Evolutionary conservation across 2,329 filamentous ascomycete genomes (phyloP), one percentile per base, ranked within the genome.

Genomic region (Lecanicillium sp.): DNA sequence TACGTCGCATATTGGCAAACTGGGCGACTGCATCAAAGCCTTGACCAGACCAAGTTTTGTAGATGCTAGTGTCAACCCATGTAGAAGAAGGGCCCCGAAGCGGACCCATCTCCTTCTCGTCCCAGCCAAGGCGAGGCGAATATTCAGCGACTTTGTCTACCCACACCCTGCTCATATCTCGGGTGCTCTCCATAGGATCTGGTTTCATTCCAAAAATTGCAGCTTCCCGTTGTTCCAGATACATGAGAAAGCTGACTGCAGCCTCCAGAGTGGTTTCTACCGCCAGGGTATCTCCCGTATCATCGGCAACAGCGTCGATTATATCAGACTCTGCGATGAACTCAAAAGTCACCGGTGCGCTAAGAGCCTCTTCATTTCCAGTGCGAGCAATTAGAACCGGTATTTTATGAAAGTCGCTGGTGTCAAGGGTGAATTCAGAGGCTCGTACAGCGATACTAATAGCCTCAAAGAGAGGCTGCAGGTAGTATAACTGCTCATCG

Each of bases 391-490:
- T 16, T 9, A 37, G 35, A 18, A 31, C 29, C 17, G 28, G 35
- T 13, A 15, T 30, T 15, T 30, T 15, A 12, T n/a, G 17, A 37
- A 31, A 15, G 4, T 32, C 13, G 2, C 17, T n/a, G 3, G 14
- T 29, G 17, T 22, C 17, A 16, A 37, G 14, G 18, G 19, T 17
- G 9, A 22, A 31, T 4, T n/a, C 13, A 25, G 7, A 31, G n/a
- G 18, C 17, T 18, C 29, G 35, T 9, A 37, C 9, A 12, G 35
- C 35, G 17, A 37, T 28, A 5, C n/a, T 19, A n/a, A 37, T 22
- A 15, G 36, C 36, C 11, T 33, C 11, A 14, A 38, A 33, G 8
- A 33, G 18, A 14, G 36, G 29, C 36, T 38, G 36, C 13, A 38
- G 9, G 12, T 12, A 6, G 4, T 17, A 37, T 9, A 31, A 32